Conservation (phyloP, 202 grass and related monocot species). For the Tripidium arundinaceum region DNA sequence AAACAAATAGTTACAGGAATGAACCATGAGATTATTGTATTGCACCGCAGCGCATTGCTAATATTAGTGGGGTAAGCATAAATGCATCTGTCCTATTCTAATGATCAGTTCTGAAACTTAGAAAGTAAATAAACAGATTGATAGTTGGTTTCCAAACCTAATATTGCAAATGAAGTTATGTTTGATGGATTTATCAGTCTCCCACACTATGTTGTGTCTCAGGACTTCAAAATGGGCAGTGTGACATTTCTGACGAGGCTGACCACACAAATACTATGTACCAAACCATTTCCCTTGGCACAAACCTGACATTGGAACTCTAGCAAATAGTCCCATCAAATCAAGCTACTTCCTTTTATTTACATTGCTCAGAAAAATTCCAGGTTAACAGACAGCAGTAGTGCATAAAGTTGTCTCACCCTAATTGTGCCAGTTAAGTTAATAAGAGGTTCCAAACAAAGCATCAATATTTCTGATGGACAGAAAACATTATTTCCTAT, state of each 20-base stretch:
- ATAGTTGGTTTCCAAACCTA: not conserved
- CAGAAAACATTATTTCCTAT: not conserved
- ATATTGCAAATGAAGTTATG: not conserved
- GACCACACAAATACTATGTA: not conserved
- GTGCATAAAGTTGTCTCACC: slow-evolving; percentile 1
- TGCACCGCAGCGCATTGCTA: not conserved
- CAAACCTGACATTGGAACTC: not conserved
- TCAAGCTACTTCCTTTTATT: not conserved
- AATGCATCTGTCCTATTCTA: not conserved
- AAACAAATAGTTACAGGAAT: slow-evolving; percentile 39
- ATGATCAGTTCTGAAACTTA: slow-evolving; percentile 12
- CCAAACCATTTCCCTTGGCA: not conserved
- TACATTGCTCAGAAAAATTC: not conserved
- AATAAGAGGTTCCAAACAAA: slow-evolving; percentile 1
- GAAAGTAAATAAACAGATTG: not conserved
- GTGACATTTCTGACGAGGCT: not conserved
- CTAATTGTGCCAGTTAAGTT: not conserved
- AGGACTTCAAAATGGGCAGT: not conserved
- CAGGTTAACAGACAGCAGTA: not conserved
- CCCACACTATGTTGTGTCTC: not conserved
- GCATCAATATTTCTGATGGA: slow-evolving; percentile 6
- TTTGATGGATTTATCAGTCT: not conserved
- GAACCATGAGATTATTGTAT: slow-evolving; percentile 8
- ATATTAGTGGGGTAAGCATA: no score
- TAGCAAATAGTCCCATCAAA: not conserved